Percentiles rank a stretch among this genome's conserved stretches.
phyloP scores from a whole-genome alignment of 306 rosid genomes.

The apple (Malus domestica) region DNA sequence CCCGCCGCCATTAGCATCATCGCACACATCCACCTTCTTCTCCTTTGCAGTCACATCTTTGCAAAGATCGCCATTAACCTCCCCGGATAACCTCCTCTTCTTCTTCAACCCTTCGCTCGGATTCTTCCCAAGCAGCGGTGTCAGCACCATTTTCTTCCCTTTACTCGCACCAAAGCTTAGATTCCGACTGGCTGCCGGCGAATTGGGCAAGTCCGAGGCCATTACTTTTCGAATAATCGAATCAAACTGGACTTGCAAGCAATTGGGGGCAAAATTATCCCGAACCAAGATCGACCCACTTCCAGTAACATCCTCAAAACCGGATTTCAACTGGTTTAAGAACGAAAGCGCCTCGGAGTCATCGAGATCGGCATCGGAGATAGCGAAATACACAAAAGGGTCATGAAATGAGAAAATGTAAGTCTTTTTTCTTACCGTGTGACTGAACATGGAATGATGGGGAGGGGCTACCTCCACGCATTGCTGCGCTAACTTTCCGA shows the following conservation, averaged over 20 bases:
- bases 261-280: slow-evolving; percentile 23
- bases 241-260: slow-evolving; percentile 58
- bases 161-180: slow-evolving; percentile 29
- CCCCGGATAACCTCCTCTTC: slow-evolving; percentile 56
- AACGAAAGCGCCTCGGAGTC: slow-evolving; percentile 47
- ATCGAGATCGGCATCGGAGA: slow-evolving; percentile 37
- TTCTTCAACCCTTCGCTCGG: slow-evolving; percentile 49
- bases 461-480: slow-evolving; percentile 62
- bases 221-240: slow-evolving; percentile 26
- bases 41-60: slow-evolving; percentile 26
- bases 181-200: slow-evolving; percentile 19
- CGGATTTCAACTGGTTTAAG: slow-evolving; percentile 36
- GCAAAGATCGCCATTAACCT: slow-evolving; percentile 26
- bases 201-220: slow-evolving; percentile 7
- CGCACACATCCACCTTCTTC: slow-evolving; percentile 36
- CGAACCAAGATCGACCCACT: slow-evolving; percentile 12
- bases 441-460: slow-evolving; percentile 53
- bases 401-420: slow-evolving; percentile 48
- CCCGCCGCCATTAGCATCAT: slow-evolving; percentile 23
- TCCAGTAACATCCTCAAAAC: slow-evolving; percentile 23
- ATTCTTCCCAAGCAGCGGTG: slow-evolving; percentile 34
- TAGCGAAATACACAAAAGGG: slow-evolving; percentile 54
- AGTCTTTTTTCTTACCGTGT: slow-evolving; percentile 46
- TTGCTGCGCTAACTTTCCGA: slow-evolving; percentile 49
- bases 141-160: slow-evolving; percentile 19